Evolutionary conservation across 257 asterid genomes (phyloP).

Genomic region (Fraxinus americana): DNA sequence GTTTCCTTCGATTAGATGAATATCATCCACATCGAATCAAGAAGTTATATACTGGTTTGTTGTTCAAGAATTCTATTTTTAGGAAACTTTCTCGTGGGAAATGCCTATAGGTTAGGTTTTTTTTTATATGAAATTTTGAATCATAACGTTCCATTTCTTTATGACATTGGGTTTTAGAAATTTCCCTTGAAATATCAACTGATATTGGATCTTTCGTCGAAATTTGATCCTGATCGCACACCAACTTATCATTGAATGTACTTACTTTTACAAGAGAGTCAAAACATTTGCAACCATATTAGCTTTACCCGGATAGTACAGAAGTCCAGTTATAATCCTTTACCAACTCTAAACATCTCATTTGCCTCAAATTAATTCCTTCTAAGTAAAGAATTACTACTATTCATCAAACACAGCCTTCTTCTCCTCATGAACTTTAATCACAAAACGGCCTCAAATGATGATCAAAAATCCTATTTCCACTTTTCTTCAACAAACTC

Average conservation of each 20-base stretch:
- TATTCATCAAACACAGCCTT: no score
- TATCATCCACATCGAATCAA: neutral
- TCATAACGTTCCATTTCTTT: neutral
- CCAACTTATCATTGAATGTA: no score
- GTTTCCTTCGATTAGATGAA: neutral
- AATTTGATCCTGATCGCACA: no score
- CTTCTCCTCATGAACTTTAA: no score
- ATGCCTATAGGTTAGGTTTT: neutral
- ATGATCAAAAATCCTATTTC: no score
- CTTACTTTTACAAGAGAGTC: neutral
- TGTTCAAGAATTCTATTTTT: neutral
- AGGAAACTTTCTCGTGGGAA: neutral
- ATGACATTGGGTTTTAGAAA: neutral
- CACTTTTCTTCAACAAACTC: no score
- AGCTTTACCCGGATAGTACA: no score
- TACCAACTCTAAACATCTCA: no score
- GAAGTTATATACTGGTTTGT: neutral
- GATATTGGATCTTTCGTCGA: neutral
- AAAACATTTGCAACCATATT: neutral
- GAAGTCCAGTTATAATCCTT: no score
- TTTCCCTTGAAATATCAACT: neutral
- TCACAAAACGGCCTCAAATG: no score
- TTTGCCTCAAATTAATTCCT: no score
- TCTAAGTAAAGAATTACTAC: no score
- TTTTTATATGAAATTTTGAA: neutral